A percentile compares a stretch with the other conserved stretches of the same genome.
Evolutionary conservation across 176 grass and related monocot genomes (phyloP).

Genomic region (Ensete ventricosum): DNA sequence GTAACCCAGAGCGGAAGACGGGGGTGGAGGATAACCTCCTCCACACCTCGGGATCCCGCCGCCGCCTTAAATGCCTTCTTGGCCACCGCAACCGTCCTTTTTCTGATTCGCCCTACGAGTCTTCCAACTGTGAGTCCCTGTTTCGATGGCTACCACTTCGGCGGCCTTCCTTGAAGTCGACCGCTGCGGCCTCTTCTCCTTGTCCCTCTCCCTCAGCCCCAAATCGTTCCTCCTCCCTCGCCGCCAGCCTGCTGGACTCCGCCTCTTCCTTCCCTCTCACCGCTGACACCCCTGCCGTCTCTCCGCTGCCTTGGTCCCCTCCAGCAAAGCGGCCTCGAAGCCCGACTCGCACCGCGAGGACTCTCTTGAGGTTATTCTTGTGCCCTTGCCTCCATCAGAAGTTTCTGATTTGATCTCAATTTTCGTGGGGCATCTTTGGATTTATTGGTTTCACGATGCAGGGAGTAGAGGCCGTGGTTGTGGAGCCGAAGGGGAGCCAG

Average conservation of each 20-base stretch:
- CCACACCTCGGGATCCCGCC: background rate
- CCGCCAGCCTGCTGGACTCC: background rate
- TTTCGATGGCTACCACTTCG: background rate
- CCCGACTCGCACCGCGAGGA: background rate
- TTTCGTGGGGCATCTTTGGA: background rate
- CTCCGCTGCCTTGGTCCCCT: conserved; percentile 1
- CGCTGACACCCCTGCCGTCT: background rate
- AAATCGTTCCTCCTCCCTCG: background rate
- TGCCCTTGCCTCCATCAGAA: background rate
- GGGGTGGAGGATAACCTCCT: background rate
- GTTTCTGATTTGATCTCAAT: background rate
- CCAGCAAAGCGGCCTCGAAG: background rate
- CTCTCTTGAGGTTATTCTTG: background rate
- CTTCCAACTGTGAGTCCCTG: background rate
- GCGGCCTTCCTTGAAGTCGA: conserved; percentile 2
- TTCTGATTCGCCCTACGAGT: background rate
- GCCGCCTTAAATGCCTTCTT: background rate
- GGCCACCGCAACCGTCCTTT: background rate
- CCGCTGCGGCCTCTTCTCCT: background rate
- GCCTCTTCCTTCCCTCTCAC: background rate
- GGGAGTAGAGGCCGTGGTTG: background rate
- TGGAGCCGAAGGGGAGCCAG: conserved; percentile 18
- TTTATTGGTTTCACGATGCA: background rate
- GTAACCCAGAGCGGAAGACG: background rate
- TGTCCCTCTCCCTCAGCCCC: background rate